These are phyloP conservation scores for Phytopythium litorale DNA, from an alignment of 352 stramenopile genomes.

Conservation along the genomic window DNA sequence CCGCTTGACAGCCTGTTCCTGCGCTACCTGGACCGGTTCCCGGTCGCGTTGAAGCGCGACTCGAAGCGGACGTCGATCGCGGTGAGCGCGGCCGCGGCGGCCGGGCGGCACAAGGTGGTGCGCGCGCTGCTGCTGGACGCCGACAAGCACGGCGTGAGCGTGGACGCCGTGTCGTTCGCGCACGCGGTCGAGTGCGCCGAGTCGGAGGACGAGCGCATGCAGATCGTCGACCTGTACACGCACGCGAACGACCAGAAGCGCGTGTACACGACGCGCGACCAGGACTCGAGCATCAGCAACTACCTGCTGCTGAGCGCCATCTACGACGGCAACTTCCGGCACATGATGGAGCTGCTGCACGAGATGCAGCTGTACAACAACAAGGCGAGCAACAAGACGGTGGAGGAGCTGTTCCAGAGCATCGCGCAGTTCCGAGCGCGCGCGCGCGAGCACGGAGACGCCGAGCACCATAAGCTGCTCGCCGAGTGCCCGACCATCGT, in stretches of 20 bases:
- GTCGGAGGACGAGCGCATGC: constrained; percentile 36
- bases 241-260: constrained; percentile 44
- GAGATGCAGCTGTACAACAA: constrained; percentile 75
- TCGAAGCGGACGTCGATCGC: constrained; percentile 55
- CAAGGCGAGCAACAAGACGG: constrained; percentile 29
- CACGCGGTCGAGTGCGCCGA: constrained; percentile 49
- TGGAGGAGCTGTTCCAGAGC: constrained; percentile 48
- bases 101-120: constrained; percentile 26
- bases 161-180: constrained; percentile 63
- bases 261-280: constrained; percentile 47
- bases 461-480: constrained; percentile 22
- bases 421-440: constrained; percentile 44
- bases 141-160: constrained; percentile 27
- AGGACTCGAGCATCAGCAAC: constrained; percentile 52
- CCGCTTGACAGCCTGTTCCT: constrained; percentile 33
- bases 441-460: constrained; percentile 7
- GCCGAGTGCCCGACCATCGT: constrained; percentile 46
- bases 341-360: constrained; percentile 73
- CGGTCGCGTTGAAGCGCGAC: constrained; percentile 31
- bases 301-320: constrained; percentile 60
- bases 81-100: constrained; percentile 46
- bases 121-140: constrained; percentile 43
- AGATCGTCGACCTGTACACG: constrained; percentile 56
- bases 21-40: constrained; percentile 45
- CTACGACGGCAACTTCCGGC: constrained; percentile 64